Percentiles rank a stretch among this genome's conserved stretches.
Conservation (phyloP, 495 filamentous ascomycete genomes). For the Corynascus novoguineensis region DNA sequence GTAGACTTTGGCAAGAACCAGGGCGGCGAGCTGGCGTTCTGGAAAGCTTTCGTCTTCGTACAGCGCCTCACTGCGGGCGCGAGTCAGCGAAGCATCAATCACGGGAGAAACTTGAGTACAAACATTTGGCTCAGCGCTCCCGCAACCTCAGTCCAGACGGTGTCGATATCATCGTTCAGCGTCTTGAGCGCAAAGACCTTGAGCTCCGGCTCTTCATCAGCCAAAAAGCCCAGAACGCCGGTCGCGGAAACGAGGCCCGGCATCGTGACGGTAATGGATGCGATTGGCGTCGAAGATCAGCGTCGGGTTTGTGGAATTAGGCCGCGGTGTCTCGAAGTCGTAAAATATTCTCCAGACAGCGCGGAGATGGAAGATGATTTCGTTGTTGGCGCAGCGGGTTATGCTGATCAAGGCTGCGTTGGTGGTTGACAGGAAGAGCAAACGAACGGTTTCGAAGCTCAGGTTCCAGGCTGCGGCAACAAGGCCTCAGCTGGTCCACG, state of each 20-base stretch:
- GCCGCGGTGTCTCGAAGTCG: not conserved
- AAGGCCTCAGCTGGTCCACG: conserved; percentile 24
- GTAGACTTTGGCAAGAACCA: conserved; percentile 96
- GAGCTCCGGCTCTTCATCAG: conserved; percentile 88
- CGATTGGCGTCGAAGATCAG: not conserved
- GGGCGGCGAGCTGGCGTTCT: conserved; percentile 86
- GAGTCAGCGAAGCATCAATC: conserved; percentile 13
- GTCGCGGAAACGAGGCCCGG: conserved; percentile 89
- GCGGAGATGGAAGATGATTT: conserved; percentile 9
- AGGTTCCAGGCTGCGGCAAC: not conserved
- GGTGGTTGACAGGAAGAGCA: not conserved
- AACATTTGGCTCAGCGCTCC: conserved; percentile 89
- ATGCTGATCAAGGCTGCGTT: conserved; percentile 3
- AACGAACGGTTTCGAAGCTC: conserved; percentile 12
- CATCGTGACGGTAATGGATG: conserved; percentile 51
- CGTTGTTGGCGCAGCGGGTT: conserved; percentile 8
- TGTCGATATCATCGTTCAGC: conserved; percentile 90
- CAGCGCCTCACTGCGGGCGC: conserved; percentile 71
- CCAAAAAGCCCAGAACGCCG: conserved; percentile 90
- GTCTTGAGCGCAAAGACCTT: conserved; percentile 90
- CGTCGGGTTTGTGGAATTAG: not conserved
- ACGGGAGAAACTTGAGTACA: conserved; percentile 32
- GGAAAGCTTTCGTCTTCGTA: conserved; percentile 96
- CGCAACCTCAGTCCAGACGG: conserved; percentile 95
- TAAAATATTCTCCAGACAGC: not conserved